Base-by-base conservation (phyloP, 2,329 filamentous ascomycete genomes). In the Fusarium kyushuense region DNA sequence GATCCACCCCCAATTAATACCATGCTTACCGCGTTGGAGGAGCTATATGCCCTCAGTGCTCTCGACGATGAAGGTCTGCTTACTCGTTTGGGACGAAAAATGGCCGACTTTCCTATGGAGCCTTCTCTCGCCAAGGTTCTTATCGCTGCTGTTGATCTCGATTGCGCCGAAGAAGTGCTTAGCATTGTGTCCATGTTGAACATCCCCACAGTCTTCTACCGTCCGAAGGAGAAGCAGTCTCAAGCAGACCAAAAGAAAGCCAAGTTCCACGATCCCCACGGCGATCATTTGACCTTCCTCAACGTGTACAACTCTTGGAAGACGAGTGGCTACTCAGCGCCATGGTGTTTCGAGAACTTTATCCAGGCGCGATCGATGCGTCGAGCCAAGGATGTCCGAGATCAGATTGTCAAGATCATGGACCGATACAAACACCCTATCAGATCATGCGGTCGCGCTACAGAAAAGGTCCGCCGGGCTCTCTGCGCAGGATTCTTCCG, bases 291-390 rank as follows among this genome's bases (percentile, higher is more conserved):
- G 14, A 99, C 96, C 0, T 85, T 98, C 0, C 87, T 99, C 42
- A 99, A 99, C 73, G 94, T 99, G 1, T 99, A 97, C 83, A 97
- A 97, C 75, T 90, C 88, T n/a, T 99, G 96, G 96, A 97, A 97
- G 78, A 86, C 90, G 43, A 91, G 89, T 66, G 90, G 90, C 9
- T 97, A 88, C 80, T 92, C 89, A 49, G 92, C 89, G 58, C 90
- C 94, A 0, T 99, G 96, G 96, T 98, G 96, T 77, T 95, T 93
- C 71, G 96, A 99, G 76, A 97, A 99, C 79, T 99, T 97, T 78
- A 96, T 99, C 77, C 94, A 98, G 77, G 94, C 93, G 6, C 89
- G 94, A 3, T 90, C 90, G 33, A 97, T 99, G 87, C 88, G 89
- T 60, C 90, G 95, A 13, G 94, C 93, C 12, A 92, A 95, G 77